Base-by-base conservation (phyloP, 2,329 filamentous ascomycete species). In the Torrubiellomyces zombiae region DNA sequence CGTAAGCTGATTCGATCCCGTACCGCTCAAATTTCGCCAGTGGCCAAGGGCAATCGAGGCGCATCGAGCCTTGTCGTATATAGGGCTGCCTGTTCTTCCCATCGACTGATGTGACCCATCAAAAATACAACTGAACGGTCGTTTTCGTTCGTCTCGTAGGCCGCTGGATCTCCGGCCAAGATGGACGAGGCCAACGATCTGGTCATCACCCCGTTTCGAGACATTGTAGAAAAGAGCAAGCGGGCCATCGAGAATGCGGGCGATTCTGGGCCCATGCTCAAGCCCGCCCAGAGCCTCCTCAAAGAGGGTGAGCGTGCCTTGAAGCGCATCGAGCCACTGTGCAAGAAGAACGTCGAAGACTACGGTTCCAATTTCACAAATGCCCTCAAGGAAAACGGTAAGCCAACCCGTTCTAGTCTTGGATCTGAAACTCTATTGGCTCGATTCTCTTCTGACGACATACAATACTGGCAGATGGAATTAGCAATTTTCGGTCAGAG, bases 311-410 rank as follows among this genome's bases (percentile, higher is more conserved):
- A 63, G 28, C 53, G 56, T 27, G 55, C 57, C 2, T 36, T 65
- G 25, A 60, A 59, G 38, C 55, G 47, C 27, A 54, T 69, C 20
- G 59, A 65, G 34, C 60, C 61, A 18, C 40, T 64, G 9, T 67
- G 61, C 38, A 51, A 46, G 30, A 60, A 56, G 27, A 49, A 58
- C 23, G 40, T 56, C 21, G 53, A 58, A 6, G 56, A 64, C 18
- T 67, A 62, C 27, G 58, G 59, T 5, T 33, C 43, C 14, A 55
- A 50, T 31, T 69, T 70, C 33, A 41, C 63, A 12, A 46, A 58
- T 31, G 57, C 58, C 5, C 48, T 70, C 14, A 63, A 60, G 32
- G 63, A 65, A 26, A 60, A 66, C 32, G 59, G 65, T 68, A 46
- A 37, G 54, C 33, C 16, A 12, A 4, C 11, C 11, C n/a, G 18